These are phyloP conservation scores for Fusarium albosuccineum DNA, from an alignment of 2,329 filamentous ascomycete species.

Conservation along the genomic window DNA sequence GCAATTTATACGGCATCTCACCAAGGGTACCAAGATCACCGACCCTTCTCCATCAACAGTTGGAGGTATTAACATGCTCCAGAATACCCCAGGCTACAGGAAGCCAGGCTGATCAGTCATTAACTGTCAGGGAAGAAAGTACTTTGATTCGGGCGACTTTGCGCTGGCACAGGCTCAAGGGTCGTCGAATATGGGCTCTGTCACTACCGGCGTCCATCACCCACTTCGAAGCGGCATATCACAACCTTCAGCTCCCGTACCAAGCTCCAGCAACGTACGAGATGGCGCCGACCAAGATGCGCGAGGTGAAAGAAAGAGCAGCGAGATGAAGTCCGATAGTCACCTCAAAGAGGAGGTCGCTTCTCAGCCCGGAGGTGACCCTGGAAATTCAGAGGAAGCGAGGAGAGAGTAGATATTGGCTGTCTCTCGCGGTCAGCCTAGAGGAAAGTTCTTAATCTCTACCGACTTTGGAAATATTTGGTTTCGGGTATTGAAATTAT, in stretches of 20 bases:
- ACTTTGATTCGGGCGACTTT: constrained; percentile 41
- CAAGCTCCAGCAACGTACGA: constrained; percentile 32
- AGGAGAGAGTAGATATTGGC: background rate
- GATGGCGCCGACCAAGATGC: background rate
- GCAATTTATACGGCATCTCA: constrained; percentile 15
- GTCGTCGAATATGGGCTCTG: constrained; percentile 30
- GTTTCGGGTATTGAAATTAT: background rate
- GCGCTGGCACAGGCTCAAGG: constrained; percentile 34
- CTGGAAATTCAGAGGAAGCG: background rate
- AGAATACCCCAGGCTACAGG: too few relatives aligned
- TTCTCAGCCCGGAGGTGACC: background rate
- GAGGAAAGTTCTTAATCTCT: background rate
- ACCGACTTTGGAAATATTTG: background rate
- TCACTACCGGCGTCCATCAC: constrained; percentile 34
- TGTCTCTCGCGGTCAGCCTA: background rate
- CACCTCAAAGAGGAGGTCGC: constrained; percentile 17
- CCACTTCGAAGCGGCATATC: constrained; percentile 30
- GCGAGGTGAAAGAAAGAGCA: background rate
- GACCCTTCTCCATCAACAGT: constrained; percentile 34
- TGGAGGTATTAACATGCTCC: constrained; percentile 21
- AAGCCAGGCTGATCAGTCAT: constrained; percentile 4
- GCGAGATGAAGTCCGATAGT: background rate
- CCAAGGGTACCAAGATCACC: constrained; percentile 13
- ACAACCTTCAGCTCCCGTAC: constrained; percentile 24
- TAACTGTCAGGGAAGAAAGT: constrained; percentile 21